Evolutionary conservation across 768 basidiomycete genomes (phyloP).

Genomic region (Austroboletus festivus): DNA sequence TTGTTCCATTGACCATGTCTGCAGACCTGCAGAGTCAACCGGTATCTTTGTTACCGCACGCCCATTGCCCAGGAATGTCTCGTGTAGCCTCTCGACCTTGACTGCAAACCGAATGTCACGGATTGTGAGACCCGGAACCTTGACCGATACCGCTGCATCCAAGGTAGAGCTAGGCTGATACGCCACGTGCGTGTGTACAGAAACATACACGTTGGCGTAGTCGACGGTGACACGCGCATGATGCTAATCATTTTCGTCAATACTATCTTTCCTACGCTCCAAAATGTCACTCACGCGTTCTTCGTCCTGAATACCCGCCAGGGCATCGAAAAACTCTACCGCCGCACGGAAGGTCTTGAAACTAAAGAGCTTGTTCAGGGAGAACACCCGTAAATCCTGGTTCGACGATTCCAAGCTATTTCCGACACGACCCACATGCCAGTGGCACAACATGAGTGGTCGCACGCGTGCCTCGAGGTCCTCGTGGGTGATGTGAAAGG

Average conservation of each 20-base stretch:
- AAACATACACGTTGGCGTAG: slow-evolving; percentile 21
- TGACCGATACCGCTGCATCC: slow-evolving; percentile 7
- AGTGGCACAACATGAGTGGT: slow-evolving; percentile 36
- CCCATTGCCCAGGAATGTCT: slow-evolving; percentile 18
- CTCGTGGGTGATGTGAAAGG: slow-evolving; percentile 31
- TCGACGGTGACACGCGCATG: slow-evolving; percentile 31
- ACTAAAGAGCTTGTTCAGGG: slow-evolving; percentile 27
- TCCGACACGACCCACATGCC: slow-evolving; percentile 22
- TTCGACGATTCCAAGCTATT: slow-evolving; percentile 3
- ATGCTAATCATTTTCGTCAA: slow-evolving; percentile 19
- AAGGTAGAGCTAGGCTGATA: slow-evolving; percentile 4
- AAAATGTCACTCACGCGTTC: slow-evolving; percentile 29
- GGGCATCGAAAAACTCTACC: slow-evolving; percentile 27
- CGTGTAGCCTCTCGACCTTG: slow-evolving; percentile 37
- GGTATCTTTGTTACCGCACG: slow-evolving; percentile 25
- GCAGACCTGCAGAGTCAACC: slow-evolving; percentile 3
- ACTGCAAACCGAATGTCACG: slow-evolving; percentile 51
- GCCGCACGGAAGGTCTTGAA: slow-evolving; percentile 25
- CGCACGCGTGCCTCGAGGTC: slow-evolving; percentile 34
- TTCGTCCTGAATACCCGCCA: slow-evolving; percentile 26
- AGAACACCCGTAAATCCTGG: slow-evolving; percentile 14
- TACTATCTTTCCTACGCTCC: neutral
- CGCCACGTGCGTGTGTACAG: slow-evolving; percentile 29
- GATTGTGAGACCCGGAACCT: slow-evolving; percentile 43
- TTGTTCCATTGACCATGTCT: slow-evolving; percentile 24